Evolutionary conservation across 192 early-diverging fungal genomes (phyloP), one percentile per base, ranked within the genome.

Genomic region (Coemansia asiatica): DNA sequence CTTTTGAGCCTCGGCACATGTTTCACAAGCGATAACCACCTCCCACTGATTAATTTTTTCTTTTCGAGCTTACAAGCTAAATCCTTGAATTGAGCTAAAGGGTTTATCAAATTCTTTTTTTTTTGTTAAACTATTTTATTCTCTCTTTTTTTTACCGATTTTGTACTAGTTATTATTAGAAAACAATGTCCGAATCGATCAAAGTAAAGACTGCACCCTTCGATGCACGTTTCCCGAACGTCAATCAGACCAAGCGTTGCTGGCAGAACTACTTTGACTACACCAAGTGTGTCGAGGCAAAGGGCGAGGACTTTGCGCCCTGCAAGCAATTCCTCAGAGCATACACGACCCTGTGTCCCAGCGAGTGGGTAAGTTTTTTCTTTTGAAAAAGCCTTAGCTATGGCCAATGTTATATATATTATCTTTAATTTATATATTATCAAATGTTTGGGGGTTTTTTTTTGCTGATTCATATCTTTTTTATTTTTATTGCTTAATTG

Each of bases 231-330:
- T 98, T 98, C 90, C 96, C 96, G 68, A 98, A 98, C 91, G 89
- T 89, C 75, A 97, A 98, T 87, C 95, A 99, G 89, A 96, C 93
- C 71, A 95, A 94, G 88, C 90, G 92, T 90, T 99, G 97, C 90
- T 96, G 95, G 94, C 97, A 99, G 88, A 94, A 95, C 89, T 99
- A 96, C 83, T 88, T 89, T 61, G 97, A 99, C 83, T 96, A 92
- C 81, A 84, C 84, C 84, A 88, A 89, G 83, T 99, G 97, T 76
- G 87, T 95, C 35, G 84, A 86, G 53, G 91, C 90, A 68, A 95
- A 94, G 88, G 97, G 97, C 74, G 95, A 97, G 83, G 95, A 97
- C 67, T 98, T 87, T 72, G 83, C 88, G 44, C 92, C 92, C 28
- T 99, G 97, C 90, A 85, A 90, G 73, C 90, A 92, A 74, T 99